A percentile compares a stretch with the other conserved stretches of the same genome.
Evolutionary conservation across 2,329 filamentous ascomycete species (phyloP).

Genomic region (Chaetomium sp.): DNA sequence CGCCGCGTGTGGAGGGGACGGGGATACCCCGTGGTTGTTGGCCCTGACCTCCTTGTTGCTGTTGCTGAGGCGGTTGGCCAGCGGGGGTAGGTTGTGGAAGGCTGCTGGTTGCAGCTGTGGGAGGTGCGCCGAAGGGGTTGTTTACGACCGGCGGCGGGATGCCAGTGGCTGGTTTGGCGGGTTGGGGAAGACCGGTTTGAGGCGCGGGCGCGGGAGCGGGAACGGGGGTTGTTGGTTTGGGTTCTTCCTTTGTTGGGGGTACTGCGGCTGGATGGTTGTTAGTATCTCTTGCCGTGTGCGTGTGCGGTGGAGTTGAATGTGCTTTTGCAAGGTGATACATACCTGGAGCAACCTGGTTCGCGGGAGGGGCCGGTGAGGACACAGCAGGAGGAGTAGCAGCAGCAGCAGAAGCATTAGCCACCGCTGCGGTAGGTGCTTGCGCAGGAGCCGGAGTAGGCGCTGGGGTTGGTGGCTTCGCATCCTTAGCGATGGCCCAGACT

Average conservation of each 20-base stretch:
- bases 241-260: constrained; percentile 4
- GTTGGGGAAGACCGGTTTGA: constrained; percentile 9
- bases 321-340: background rate
- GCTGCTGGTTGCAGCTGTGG: background rate
- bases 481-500: constrained; percentile 78
- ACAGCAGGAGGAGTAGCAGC: background rate
- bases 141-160: constrained; percentile 4
- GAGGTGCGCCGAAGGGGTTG: constrained; percentile 15
- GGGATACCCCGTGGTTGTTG: constrained; percentile 18
- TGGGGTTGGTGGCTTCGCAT: constrained; percentile 39
- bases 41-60: background rate
- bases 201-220: constrained; percentile 3
- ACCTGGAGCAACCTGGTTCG: constrained; percentile 12
- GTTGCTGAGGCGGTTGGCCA: background rate
- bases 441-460: constrained; percentile 8
- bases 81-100: constrained; percentile 1
- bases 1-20: constrained; percentile 14
- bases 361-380: background rate
- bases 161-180: constrained; percentile 3
- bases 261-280: constrained; percentile 1
- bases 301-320: background rate
- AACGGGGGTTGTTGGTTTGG: constrained; percentile 7
- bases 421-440: background rate
- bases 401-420: background rate
- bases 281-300: background rate